phyloP scores from a whole-genome alignment of 2,329 filamentous ascomycete species.

The Curvularia sp. region DNA sequence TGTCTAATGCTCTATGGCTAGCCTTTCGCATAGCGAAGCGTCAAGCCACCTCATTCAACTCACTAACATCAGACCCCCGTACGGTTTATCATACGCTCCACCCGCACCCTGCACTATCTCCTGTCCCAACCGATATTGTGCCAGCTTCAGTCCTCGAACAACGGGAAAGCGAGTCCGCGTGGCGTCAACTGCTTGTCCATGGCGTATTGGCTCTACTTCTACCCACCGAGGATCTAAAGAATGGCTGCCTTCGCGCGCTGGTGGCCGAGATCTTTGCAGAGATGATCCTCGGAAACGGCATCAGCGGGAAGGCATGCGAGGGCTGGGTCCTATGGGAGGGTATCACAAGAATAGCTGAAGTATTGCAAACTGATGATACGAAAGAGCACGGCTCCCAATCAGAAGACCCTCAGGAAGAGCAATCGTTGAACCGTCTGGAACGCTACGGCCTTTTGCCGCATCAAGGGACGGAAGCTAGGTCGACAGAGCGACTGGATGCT shows the following conservation, averaged over 20 bases:
- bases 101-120: constrained; percentile 80
- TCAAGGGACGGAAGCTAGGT: constrained; percentile 37
- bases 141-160: constrained; percentile 65
- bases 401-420: constrained; percentile 38
- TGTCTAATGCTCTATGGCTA: constrained; percentile 52
- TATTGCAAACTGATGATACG: constrained; percentile 49
- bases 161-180: constrained; percentile 77
- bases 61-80: constrained; percentile 68
- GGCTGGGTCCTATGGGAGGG: constrained; percentile 89
- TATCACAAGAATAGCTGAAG: constrained; percentile 72
- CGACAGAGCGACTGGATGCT: constrained; percentile 26
- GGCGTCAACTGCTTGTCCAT: constrained; percentile 87
- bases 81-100: constrained; percentile 83
- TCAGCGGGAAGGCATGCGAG: constrained; percentile 82
- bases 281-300: constrained; percentile 82
- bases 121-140: constrained; percentile 69
- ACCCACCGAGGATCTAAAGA: constrained; percentile 90
- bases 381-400: constrained; percentile 40
- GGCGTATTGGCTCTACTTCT: constrained; percentile 82
- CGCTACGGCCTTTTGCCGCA: constrained; percentile 62
- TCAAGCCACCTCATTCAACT: constrained; percentile 63
- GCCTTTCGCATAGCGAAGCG: constrained; percentile 74
- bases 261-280: constrained; percentile 89
- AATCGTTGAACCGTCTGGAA: constrained; percentile 58
- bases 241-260: constrained; percentile 81